These are phyloP conservation scores for Arthroderma sp. DNA, from an alignment of 2,329 filamentous ascomycete genomes.

Conservation along the genomic window DNA sequence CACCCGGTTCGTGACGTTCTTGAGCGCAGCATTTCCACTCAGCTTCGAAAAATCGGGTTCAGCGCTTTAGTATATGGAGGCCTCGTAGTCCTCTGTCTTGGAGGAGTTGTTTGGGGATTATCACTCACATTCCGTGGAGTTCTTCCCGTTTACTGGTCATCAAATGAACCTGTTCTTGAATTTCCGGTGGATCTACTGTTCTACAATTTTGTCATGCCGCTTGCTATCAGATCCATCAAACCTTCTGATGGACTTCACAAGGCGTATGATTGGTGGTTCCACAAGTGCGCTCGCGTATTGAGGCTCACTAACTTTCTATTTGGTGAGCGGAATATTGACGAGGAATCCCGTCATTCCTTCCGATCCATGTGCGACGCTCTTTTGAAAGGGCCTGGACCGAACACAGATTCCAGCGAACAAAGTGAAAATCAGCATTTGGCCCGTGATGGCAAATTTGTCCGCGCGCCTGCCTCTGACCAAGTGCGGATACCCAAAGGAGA, in stretches of 20 bases:
- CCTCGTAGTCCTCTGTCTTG: conserved; percentile 80
- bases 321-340: conserved; percentile 64
- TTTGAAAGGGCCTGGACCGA: conserved; percentile 11
- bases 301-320: conserved; percentile 89
- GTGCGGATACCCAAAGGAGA: conserved; percentile 81
- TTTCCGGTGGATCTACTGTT: conserved; percentile 90
- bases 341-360: conserved; percentile 58
- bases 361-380: conserved; percentile 42
- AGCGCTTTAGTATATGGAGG: conserved; percentile 92
- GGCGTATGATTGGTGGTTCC: conserved; percentile 96
- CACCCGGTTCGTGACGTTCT: conserved; percentile 94
- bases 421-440: conserved; percentile 37
- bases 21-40: conserved; percentile 80
- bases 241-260: conserved; percentile 71
- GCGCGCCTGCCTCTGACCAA: conserved; percentile 88
- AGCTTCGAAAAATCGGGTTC: conserved; percentile 90
- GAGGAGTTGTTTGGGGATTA: conserved; percentile 91
- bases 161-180: conserved; percentile 80
- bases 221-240: conserved; percentile 71
- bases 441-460: conserved; percentile 68
- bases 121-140: conserved; percentile 54
- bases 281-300: conserved; percentile 63
- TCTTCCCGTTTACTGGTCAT: conserved; percentile 85
- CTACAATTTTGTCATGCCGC: conserved; percentile 91
- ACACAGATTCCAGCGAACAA: conserved; percentile 13